These are phyloP conservation scores for Magnolia kwangsiensis DNA, from an alignment of 164 flowering plant species.

Conservation along the genomic window DNA sequence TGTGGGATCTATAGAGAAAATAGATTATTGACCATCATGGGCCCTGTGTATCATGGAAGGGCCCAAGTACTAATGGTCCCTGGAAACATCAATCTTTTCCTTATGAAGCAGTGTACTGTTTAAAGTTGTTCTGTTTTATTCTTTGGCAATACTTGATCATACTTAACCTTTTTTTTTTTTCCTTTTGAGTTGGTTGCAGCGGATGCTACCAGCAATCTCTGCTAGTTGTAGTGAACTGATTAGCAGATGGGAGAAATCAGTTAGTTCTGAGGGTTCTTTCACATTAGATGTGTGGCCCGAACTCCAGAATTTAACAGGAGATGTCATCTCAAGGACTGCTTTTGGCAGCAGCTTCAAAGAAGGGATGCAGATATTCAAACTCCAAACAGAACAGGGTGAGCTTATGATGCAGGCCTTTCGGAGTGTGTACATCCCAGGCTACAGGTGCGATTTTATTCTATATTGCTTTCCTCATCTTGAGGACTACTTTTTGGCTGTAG, in stretches of 20 bases:
- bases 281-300: constrained; percentile 29
- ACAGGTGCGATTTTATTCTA: constrained; percentile 20
- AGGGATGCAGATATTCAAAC: constrained; percentile 26
- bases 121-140: neutral
- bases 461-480: neutral
- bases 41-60: neutral
- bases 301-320: constrained; percentile 8
- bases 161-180: too few species aligned
- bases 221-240: constrained; percentile 10
- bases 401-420: constrained; percentile 4
- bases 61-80: neutral
- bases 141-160: neutral
- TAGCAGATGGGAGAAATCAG: constrained; percentile 9
- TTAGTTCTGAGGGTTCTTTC: neutral
- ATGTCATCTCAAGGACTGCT: constrained; percentile 15
- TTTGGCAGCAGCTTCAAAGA: constrained; percentile 12
- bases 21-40: too few species aligned
- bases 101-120: too few species aligned
- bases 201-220: constrained; percentile 13
- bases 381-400: constrained; percentile 4
- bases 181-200: neutral
- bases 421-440: constrained; percentile 36
- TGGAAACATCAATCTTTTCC: too few species aligned
- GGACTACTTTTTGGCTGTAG: neutral
- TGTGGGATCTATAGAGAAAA: too few species aligned